Evolutionary conservation across 2,329 filamentous ascomycete species (phyloP).

Genomic region (Berkeleyomyces rouxiae): DNA sequence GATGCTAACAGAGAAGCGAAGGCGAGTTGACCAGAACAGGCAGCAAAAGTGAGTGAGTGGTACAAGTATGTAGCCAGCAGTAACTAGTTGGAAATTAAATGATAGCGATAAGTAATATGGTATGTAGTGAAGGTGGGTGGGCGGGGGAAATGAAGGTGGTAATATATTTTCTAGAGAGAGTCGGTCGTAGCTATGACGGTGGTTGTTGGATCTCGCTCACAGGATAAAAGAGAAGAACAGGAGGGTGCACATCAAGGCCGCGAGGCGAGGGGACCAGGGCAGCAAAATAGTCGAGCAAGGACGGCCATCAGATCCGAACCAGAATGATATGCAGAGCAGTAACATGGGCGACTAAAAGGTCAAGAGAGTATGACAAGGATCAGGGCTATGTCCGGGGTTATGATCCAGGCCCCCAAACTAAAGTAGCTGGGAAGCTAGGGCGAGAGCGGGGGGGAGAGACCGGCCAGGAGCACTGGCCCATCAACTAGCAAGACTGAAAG

Average conservation of each 20-base stretch:
- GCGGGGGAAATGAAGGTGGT: background rate
- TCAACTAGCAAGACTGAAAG: background rate
- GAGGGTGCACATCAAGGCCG: background rate
- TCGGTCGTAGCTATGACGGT: background rate
- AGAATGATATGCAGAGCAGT: background rate
- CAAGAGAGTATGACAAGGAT: background rate
- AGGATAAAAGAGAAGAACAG: background rate
- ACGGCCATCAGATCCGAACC: background rate
- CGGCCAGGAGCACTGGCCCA: background rate
- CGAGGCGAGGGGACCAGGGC: background rate
- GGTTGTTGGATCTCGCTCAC: background rate
- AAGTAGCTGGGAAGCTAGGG: background rate
- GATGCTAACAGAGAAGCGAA: background rate
- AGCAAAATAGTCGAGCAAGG: background rate
- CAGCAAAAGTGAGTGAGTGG: no score
- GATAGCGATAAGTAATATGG: background rate
- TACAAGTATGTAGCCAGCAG: no score
- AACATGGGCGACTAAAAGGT: background rate
- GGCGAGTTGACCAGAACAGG: background rate
- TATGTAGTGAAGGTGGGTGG: background rate
- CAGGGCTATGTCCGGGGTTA: background rate
- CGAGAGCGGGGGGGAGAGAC: background rate
- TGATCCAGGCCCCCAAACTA: background rate
- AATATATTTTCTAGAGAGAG: background rate
- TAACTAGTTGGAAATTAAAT: background rate